Evolutionary conservation across 148 eudicot genomes (phyloP).

Genomic region (Tetragonia tetragonoides): DNA sequence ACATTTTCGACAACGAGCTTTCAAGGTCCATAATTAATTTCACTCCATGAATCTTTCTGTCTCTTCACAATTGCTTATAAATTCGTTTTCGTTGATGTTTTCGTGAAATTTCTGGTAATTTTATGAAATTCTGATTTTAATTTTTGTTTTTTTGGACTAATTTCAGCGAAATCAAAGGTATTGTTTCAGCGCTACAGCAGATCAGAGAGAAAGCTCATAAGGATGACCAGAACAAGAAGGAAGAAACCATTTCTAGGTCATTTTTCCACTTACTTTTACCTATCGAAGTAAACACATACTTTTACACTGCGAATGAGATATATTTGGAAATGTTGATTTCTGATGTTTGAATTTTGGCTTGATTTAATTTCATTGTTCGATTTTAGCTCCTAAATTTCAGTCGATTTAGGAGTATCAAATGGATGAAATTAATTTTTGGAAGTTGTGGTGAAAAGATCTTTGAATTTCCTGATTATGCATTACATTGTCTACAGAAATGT

Average conservation of each 20-base stretch:
- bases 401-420: background rate
- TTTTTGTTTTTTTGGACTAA: background rate
- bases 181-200: slow-evolving; percentile 66
- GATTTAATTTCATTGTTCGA: background rate
- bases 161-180: slow-evolving; percentile 86
- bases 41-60: background rate
- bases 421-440: background rate
- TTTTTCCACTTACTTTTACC: background rate
- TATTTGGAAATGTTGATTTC: background rate
- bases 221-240: slow-evolving; percentile 86
- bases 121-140: background rate
- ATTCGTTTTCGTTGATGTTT: background rate
- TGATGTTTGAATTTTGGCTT: background rate
- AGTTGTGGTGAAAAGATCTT: background rate
- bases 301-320: background rate
- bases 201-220: slow-evolving; percentile 78
- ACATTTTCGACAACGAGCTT: slow-evolving; percentile 54
- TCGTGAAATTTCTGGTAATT: background rate
- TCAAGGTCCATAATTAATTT: slow-evolving; percentile 37
- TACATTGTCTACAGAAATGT: background rate
- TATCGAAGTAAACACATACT: background rate
- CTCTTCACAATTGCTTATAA: background rate
- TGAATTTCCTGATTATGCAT: background rate
- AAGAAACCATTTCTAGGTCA: slow-evolving; percentile 85
- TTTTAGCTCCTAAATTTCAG: background rate